These are phyloP conservation scores for Quercus cerris DNA, from an alignment of 306 rosid genomes.

Conservation along the genomic window DNA sequence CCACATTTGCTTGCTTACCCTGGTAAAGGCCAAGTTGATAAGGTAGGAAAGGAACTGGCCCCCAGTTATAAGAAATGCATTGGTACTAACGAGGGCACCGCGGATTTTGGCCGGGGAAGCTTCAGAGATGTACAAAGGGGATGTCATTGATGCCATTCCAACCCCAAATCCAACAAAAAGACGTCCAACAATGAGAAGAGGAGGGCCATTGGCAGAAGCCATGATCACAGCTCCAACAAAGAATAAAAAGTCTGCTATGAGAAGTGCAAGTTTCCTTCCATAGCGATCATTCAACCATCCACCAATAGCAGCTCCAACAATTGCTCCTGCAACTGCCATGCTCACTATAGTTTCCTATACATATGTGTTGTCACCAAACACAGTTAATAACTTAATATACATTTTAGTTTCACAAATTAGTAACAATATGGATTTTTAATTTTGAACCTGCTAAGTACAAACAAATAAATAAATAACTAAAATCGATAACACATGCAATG, in stretches of 20 bases:
- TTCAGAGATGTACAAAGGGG: constrained; percentile 64
- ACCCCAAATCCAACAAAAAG: constrained; percentile 61
- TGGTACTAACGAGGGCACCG: constrained; percentile 65
- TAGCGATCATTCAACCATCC: constrained; percentile 57
- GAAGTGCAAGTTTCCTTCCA: constrained; percentile 43
- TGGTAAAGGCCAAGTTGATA: constrained; percentile 64
- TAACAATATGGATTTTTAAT: no score
- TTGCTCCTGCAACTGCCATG: constrained; percentile 61
- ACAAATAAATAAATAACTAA: not conserved
- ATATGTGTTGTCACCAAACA: not conserved
- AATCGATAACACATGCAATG: no score
- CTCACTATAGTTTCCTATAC: constrained; percentile 61
- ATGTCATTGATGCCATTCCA: constrained; percentile 78
- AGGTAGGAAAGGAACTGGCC: constrained; percentile 71
- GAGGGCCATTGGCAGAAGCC: constrained; percentile 39
- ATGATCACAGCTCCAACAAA: constrained; percentile 46
- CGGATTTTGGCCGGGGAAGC: constrained; percentile 61
- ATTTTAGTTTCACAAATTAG: not conserved
- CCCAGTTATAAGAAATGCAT: constrained; percentile 62
- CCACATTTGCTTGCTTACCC: constrained; percentile 11
- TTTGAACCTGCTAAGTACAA: not conserved
- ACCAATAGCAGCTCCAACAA: constrained; percentile 60
- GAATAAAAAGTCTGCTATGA: constrained; percentile 46
- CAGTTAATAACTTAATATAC: not conserved
- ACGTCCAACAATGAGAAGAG: constrained; percentile 44